These are phyloP conservation scores for Scleroderma bovista DNA, from an alignment of 768 basidiomycete species.

Conservation along the genomic window DNA sequence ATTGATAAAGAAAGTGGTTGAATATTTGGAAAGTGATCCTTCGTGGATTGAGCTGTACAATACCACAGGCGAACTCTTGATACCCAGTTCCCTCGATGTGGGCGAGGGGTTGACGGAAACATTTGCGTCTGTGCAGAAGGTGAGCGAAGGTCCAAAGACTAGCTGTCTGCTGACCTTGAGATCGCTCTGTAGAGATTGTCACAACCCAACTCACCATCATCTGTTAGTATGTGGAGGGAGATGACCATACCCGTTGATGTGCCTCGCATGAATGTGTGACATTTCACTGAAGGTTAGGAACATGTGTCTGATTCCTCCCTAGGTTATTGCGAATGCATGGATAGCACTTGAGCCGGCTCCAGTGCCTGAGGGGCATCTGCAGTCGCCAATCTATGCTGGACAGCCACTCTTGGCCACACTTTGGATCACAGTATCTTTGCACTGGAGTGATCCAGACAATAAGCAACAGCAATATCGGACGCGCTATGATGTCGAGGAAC, in stretches of 20 bases:
- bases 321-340: conserved; percentile 65
- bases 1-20: conserved; percentile 45
- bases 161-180: conserved; percentile 26
- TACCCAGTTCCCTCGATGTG: conserved; percentile 39
- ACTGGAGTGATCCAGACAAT: conserved; percentile 57
- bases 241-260: conserved; percentile 83
- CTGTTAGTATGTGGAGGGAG: conserved; percentile 54
- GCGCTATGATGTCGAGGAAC: conserved; percentile 79
- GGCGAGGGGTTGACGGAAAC: conserved; percentile 23
- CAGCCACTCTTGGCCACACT: conserved; percentile 74
- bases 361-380: conserved; percentile 28
- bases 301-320: conserved; percentile 7
- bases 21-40: conserved; percentile 56
- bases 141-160: conserved; percentile 11
- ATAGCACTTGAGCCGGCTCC: conserved; percentile 45
- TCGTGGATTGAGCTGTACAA: conserved; percentile 68
- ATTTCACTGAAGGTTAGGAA: neutral
- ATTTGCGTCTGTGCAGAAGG: conserved; percentile 28
- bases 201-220: conserved; percentile 33
- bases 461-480: conserved; percentile 46
- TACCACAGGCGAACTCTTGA: conserved; percentile 61
- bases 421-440: conserved; percentile 65
- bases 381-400: conserved; percentile 67
- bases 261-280: conserved; percentile 71
- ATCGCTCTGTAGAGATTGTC: conserved; percentile 30